Conservation (phyloP, 441 rosid genomes). For the Rhodomyrtus psidioides region DNA sequence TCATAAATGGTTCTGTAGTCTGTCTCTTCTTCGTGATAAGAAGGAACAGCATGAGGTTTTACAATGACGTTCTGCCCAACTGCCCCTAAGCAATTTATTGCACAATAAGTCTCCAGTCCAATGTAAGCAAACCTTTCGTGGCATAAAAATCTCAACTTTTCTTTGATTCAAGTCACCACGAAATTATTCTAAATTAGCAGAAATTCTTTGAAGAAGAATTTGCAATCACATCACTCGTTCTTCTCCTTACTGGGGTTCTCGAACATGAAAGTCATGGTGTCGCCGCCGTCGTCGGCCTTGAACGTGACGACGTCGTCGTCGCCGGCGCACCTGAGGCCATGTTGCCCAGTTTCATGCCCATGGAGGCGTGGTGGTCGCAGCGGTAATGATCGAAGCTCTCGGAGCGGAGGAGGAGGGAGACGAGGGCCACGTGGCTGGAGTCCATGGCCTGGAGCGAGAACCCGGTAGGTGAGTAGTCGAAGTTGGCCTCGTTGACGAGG, state of each 20-base stretch:
- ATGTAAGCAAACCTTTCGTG: too few species aligned
- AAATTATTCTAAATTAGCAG: too few species aligned
- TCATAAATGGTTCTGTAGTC: background rate
- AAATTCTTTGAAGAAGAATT: too few species aligned
- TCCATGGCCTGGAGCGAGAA: conserved; percentile 6
- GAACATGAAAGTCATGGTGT: conserved; percentile 7
- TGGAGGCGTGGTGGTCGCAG: conserved; percentile 2
- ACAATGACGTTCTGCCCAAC: too few species aligned
- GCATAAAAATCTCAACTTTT: too few species aligned
- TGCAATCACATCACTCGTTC: background rate
- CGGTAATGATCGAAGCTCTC: conserved; percentile 12
- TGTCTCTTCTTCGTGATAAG: background rate
- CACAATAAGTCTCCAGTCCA: too few species aligned
- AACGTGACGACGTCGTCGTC: conserved; percentile 6
- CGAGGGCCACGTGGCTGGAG: conserved; percentile 9
- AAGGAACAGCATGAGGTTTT: too few species aligned
- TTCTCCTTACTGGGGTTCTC: background rate
- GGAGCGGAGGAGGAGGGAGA: conserved; percentile 4
- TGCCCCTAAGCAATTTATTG: too few species aligned
- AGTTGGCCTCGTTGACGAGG: background rate
- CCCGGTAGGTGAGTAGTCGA: background rate
- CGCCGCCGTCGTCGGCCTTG: background rate
- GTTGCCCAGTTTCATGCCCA: conserved; percentile 6
- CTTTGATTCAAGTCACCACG: too few species aligned
- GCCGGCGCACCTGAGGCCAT: background rate